Conservation (phyloP, 78 protist genomes). For the Chrysochromulina parva region DNA sequence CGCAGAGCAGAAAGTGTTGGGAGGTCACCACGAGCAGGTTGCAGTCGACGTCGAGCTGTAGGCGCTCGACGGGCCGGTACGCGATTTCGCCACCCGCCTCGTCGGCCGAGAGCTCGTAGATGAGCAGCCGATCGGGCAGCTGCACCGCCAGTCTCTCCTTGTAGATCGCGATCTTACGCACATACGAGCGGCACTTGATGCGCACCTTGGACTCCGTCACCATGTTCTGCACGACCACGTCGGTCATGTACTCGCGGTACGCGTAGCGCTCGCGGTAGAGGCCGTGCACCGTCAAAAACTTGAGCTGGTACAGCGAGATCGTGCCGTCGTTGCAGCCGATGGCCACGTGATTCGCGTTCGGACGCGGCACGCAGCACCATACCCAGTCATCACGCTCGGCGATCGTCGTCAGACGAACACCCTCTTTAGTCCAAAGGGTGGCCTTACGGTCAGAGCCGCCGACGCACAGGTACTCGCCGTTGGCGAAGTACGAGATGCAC, state of each 20-base stretch:
- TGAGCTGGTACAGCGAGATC: slow-evolving; percentile 47
- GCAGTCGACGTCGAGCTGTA: slow-evolving; percentile 56
- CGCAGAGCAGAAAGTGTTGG: slow-evolving; percentile 61
- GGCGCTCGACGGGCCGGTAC: slow-evolving; percentile 13
- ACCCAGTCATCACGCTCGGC: slow-evolving; percentile 69
- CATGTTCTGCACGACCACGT: slow-evolving; percentile 75
- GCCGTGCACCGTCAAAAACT: slow-evolving; percentile 76
- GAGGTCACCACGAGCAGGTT: slow-evolving; percentile 62
- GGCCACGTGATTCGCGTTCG: slow-evolving; percentile 39
- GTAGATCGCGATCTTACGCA: slow-evolving; percentile 75
- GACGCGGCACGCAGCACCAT: slow-evolving; percentile 58
- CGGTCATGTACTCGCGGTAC: slow-evolving; percentile 75
- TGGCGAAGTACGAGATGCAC: slow-evolving; percentile 46
- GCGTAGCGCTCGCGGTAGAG: slow-evolving; percentile 70
- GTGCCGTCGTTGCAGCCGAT: slow-evolving; percentile 68
- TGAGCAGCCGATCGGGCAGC: neutral
- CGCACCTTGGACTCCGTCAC: slow-evolving; percentile 48
- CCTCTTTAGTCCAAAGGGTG: slow-evolving; percentile 62
- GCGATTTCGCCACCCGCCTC: neutral
- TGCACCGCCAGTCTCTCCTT: slow-evolving; percentile 39
- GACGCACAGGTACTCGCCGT: slow-evolving; percentile 64
- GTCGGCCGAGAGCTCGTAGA: neutral
- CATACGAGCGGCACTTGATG: slow-evolving; percentile 64
- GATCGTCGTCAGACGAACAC: slow-evolving; percentile 42
- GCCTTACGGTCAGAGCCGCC: slow-evolving; percentile 73